phyloP scores from a whole-genome alignment of 2,329 filamentous ascomycete genomes.

The Trichoderma sp. region DNA sequence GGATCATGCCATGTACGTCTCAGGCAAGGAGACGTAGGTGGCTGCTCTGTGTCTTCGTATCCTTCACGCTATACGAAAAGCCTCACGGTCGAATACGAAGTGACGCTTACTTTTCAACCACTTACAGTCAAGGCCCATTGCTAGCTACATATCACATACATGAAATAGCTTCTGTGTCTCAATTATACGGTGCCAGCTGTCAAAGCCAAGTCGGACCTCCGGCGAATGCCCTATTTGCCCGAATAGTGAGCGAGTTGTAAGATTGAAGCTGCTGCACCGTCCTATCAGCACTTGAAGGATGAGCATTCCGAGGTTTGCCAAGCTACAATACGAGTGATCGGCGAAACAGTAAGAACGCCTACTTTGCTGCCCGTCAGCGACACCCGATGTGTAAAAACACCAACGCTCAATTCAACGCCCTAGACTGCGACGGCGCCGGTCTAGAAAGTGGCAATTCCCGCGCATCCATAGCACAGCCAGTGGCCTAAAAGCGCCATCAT shows the following conservation, averaged over 20 bases:
- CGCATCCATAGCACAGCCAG: neutral
- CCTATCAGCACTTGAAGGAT: slow-evolving; percentile 6
- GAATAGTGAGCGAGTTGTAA: neutral
- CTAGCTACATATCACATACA: slow-evolving; percentile 20
- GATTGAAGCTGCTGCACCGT: slow-evolving; percentile 9
- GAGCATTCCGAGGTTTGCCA: slow-evolving; percentile 2
- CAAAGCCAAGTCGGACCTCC: neutral
- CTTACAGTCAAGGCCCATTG: slow-evolving; percentile 6
- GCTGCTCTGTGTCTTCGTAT: slow-evolving; percentile 27
- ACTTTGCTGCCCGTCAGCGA: neutral
- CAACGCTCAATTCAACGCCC: neutral
- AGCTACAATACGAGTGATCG: slow-evolving; percentile 13
- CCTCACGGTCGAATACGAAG: slow-evolving; percentile 27
- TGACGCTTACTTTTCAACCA: slow-evolving; percentile 23
- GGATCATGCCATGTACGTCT: slow-evolving; percentile 22
- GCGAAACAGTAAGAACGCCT: slow-evolving; percentile 3
- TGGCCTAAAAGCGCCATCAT: neutral
- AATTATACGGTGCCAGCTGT: slow-evolving; percentile 14
- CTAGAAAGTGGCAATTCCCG: neutral
- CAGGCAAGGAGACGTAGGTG: slow-evolving; percentile 26
- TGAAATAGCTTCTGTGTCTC: slow-evolving; percentile 22
- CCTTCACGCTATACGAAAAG: slow-evolving; percentile 25
- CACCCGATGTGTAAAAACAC: neutral
- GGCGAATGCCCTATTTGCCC: neutral
- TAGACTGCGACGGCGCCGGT: neutral